Evolutionary conservation across 2,329 filamentous ascomycete species (phyloP).

Genomic region (Arthrobotrys sphaeroides): DNA sequence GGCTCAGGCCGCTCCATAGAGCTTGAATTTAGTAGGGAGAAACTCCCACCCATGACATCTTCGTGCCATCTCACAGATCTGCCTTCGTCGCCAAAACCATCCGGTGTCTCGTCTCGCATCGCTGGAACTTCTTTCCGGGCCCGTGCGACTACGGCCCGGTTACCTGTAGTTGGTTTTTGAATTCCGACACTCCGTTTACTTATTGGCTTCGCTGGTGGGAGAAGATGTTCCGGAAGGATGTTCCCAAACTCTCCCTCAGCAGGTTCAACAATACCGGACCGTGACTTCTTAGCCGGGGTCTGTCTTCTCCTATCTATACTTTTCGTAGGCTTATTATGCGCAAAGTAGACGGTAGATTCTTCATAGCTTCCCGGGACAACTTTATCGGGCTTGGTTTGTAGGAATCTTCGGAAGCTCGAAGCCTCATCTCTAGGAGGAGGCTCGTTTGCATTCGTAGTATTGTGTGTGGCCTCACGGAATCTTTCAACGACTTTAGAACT

Average conservation of each 20-base stretch:
- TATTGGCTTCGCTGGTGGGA: conserved; percentile 5
- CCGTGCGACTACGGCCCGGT: neutral
- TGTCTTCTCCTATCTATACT: conserved; percentile 17
- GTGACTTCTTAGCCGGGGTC: conserved; percentile 12
- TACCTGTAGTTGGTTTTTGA: neutral
- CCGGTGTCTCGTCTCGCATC: neutral
- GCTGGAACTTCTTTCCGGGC: neutral
- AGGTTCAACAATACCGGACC: neutral
- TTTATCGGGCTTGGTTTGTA: conserved; percentile 36
- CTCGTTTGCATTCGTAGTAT: conserved; percentile 1
- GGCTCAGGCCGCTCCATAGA: conserved; percentile 25
- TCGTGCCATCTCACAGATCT: conserved; percentile 48
- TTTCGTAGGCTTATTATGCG: neutral
- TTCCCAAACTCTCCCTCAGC: conserved; percentile 15
- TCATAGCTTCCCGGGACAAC: conserved; percentile 47
- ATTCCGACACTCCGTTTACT: neutral
- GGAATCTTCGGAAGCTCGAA: conserved; percentile 45
- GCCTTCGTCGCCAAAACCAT: conserved; percentile 35
- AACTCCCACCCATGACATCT: conserved; percentile 40
- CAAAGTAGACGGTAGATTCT: conserved; percentile 45
- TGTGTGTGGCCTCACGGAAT: conserved; percentile 41
- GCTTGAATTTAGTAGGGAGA: conserved; percentile 28
- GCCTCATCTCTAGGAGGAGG: conserved; percentile 17
- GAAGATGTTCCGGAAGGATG: conserved; percentile 47
- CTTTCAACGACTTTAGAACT: conserved; percentile 29